These are phyloP conservation scores for Suillus americanus DNA, from an alignment of 768 basidiomycete genomes.

Conservation along the genomic window DNA sequence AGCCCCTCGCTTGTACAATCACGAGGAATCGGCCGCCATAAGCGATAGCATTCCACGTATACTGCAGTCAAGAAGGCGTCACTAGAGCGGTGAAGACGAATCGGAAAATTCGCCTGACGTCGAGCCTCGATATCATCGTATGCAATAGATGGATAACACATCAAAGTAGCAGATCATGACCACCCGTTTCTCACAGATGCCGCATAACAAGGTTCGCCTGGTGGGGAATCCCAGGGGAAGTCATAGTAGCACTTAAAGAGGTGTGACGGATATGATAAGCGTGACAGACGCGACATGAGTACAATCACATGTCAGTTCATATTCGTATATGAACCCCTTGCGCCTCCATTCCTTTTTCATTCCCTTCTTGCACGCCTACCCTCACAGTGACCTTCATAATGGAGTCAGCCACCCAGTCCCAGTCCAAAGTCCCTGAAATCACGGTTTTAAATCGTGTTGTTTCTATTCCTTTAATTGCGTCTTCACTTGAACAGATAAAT, in stretches of 20 bases:
- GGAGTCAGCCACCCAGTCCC: slow-evolving; percentile 35
- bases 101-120: background rate
- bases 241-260: background rate
- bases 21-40: background rate
- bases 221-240: background rate
- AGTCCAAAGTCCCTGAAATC: slow-evolving; percentile 45
- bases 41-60: background rate
- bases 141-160: background rate
- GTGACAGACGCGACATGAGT: background rate
- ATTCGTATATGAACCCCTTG: slow-evolving; percentile 10
- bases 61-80: background rate
- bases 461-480: slow-evolving; percentile 74
- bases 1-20: background rate
- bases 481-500: slow-evolving; percentile 60
- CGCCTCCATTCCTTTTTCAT: background rate
- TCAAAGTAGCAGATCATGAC: background rate
- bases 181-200: background rate
- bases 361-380: background rate
- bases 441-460: slow-evolving; percentile 63
- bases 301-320: slow-evolving; percentile 7
- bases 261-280: background rate
- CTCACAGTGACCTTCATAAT: slow-evolving; percentile 21
- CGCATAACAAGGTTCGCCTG: background rate
- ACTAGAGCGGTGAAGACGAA: background rate
- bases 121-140: background rate